Percentiles rank a stretch among this genome's conserved stretches.
Evolutionary conservation across 1,284 basidiomycete species (phyloP).

Genomic region (Kwoniella shivajii): DNA sequence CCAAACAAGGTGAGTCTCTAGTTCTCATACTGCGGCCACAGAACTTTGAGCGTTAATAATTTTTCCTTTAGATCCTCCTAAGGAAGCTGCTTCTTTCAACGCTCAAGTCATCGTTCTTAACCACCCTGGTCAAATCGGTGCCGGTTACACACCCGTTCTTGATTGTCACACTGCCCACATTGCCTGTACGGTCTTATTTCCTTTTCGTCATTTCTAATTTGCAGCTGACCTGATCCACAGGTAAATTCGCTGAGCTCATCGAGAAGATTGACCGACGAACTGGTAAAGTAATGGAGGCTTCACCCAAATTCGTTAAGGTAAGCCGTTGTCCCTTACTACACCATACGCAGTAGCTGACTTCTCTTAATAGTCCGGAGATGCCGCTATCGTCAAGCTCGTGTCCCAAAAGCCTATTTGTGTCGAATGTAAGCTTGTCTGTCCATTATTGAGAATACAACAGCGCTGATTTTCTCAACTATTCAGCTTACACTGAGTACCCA

Average conservation of each 20-base stretch:
- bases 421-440: too few species aligned
- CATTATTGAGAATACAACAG: too few species aligned
- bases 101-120: slow-evolving; percentile 98
- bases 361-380: slow-evolving; percentile 58
- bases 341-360: not conserved
- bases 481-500: slow-evolving; percentile 96
- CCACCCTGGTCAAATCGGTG: slow-evolving; percentile 99
- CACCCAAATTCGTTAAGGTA: slow-evolving; percentile 94
- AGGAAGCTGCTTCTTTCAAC: slow-evolving; percentile 99
- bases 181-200: too few species aligned
- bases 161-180: slow-evolving; percentile 91
- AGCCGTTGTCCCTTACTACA: not conserved
- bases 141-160: slow-evolving; percentile 80
- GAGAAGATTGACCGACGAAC: slow-evolving; percentile 98
- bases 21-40: too few species aligned
- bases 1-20: too few species aligned
- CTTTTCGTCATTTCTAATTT: not conserved
- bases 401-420: slow-evolving; percentile 72
- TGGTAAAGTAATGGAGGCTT: slow-evolving; percentile 58
- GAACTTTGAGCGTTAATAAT: too few species aligned
- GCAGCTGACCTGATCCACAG: not conserved
- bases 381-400: slow-evolving; percentile 70
- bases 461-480: too few species aligned
- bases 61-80: slow-evolving; percentile 99
- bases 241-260: slow-evolving; percentile 97